Evolutionary conservation across 768 basidiomycete species (phyloP).

Genomic region (Suillus variegatus): DNA sequence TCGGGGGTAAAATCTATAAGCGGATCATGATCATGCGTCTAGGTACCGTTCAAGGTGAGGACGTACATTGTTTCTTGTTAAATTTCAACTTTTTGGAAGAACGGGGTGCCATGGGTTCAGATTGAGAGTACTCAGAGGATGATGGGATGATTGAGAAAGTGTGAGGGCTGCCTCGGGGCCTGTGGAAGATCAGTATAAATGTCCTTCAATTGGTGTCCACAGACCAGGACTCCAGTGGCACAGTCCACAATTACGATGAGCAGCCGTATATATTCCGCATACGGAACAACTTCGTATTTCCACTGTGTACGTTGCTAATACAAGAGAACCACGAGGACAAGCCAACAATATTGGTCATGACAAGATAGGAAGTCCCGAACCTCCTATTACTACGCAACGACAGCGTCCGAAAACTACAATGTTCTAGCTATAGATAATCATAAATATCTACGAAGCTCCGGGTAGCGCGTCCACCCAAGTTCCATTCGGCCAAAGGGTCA

Average conservation of each 20-base stretch:
- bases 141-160: slow-evolving; percentile 5
- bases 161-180: background rate
- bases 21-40: background rate
- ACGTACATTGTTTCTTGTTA: slow-evolving; percentile 3
- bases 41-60: no score
- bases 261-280: slow-evolving; percentile 1
- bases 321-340: background rate
- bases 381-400: background rate
- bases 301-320: background rate
- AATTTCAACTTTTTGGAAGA: background rate
- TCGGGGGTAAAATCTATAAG: slow-evolving; percentile 27
- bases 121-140: background rate
- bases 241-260: background rate
- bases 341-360: background rate
- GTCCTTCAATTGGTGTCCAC: background rate
- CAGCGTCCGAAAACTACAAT: background rate
- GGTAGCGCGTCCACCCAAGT: slow-evolving; percentile 76
- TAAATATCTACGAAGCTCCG: slow-evolving; percentile 55
- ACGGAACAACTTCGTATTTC: slow-evolving; percentile 2
- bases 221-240: background rate
- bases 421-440: slow-evolving; percentile 2
- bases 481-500: slow-evolving; percentile 74
- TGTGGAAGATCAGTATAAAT: background rate
- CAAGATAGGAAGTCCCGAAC: background rate
- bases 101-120: background rate